Conservation (phyloP, 2,329 filamentous ascomycete species). For the Tolypocladium ovalisporum region DNA sequence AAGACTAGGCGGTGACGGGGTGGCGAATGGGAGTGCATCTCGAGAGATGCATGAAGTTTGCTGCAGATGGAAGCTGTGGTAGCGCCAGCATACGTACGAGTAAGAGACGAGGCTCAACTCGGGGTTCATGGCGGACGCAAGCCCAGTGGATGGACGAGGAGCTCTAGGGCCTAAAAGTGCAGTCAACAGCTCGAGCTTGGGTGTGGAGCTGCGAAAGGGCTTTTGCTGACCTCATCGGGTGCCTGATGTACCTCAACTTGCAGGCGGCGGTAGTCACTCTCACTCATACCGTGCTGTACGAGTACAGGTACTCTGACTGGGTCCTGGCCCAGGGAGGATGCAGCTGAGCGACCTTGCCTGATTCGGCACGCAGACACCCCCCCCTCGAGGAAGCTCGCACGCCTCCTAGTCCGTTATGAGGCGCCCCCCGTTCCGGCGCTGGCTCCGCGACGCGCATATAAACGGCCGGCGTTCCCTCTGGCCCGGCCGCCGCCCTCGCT, state of each 20-base stretch:
- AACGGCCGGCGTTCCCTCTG: slow-evolving; percentile 33
- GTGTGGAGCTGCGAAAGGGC: not conserved
- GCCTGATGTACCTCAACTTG: too few relatives aligned
- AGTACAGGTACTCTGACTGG: too few relatives aligned
- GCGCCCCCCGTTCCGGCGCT: not conserved
- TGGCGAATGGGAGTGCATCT: not conserved
- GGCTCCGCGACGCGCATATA: slow-evolving; percentile 29
- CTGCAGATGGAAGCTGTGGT: not conserved
- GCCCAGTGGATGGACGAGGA: too few relatives aligned
- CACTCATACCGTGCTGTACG: too few relatives aligned
- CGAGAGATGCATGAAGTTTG: not conserved
- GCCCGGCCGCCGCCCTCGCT: not conserved
- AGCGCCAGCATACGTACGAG: not conserved
- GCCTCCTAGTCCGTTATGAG: not conserved
- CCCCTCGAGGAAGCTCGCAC: not conserved
- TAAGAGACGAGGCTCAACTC: not conserved
- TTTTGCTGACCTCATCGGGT: not conserved
- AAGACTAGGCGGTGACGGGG: not conserved
- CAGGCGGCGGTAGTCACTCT: too few relatives aligned
- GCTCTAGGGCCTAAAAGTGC: too few relatives aligned
- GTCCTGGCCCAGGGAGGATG: not conserved
- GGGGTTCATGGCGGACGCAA: not conserved
- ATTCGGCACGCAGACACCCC: not conserved
- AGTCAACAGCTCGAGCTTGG: not conserved
- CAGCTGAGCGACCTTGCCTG: not conserved